Conservation (phyloP, 768 basidiomycete species). For the Lentinula aciculospora region DNA sequence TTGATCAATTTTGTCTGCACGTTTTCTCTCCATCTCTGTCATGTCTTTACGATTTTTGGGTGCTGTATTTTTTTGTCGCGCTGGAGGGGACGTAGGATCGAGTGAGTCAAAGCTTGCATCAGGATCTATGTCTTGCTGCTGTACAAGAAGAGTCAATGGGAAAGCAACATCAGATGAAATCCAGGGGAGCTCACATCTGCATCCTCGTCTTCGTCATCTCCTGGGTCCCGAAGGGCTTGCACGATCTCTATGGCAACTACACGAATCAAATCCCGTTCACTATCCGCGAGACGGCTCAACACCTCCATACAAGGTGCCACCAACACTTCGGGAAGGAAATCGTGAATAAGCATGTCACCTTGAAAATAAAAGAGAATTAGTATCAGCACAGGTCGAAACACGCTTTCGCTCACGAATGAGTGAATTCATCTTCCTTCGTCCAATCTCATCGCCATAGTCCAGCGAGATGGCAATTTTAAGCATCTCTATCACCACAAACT, state of each 20-base stretch:
- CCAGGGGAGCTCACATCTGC: constrained; percentile 18
- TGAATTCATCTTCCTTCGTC: constrained; percentile 64
- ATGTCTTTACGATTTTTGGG: constrained; percentile 20
- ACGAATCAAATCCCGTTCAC: constrained; percentile 66
- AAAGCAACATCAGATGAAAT: not conserved
- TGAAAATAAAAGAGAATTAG: not conserved
- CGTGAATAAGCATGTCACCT: constrained; percentile 66
- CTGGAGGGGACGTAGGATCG: not conserved
- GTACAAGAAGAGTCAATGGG: not conserved
- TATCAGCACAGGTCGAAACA: not conserved
- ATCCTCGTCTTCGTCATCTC: constrained; percentile 18
- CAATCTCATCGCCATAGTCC: constrained; percentile 75
- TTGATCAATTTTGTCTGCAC: constrained; percentile 52
- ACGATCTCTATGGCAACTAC: constrained; percentile 66
- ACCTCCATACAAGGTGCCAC: constrained; percentile 63
- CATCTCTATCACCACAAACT: constrained; percentile 58
- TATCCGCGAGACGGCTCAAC: constrained; percentile 52
- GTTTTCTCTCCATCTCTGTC: constrained; percentile 42
- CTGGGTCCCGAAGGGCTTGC: constrained; percentile 51
- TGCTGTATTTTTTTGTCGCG: not conserved
- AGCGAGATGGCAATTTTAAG: constrained; percentile 55
- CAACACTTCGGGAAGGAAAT: constrained; percentile 50
- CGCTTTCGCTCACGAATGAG: constrained; percentile 45
- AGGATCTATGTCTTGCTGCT: not conserved
- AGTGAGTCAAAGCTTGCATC: constrained; percentile 1